Percentiles rank a stretch among this genome's conserved stretches.
phyloP scores from a whole-genome alignment of 2,329 filamentous ascomycete genomes.

The Xylariaceae sp. region DNA sequence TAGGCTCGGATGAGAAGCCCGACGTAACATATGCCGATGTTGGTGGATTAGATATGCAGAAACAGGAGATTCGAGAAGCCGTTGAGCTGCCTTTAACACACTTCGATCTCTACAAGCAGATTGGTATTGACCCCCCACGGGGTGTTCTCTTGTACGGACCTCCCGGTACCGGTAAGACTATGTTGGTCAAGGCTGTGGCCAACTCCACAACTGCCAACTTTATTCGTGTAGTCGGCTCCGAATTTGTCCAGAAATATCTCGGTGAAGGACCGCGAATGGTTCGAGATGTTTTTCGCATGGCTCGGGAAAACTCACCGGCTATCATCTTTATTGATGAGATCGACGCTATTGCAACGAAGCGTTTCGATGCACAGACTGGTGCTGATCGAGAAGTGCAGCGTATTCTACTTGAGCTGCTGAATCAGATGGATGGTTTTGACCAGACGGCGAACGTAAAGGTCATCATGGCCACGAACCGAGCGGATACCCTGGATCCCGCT shows the following conservation, averaged over 20 bases:
- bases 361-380: constrained; percentile 98
- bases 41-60: constrained; percentile 98
- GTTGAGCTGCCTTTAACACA: constrained; percentile 96
- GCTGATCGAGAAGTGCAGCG: constrained; percentile 98
- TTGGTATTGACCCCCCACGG: constrained; percentile 96
- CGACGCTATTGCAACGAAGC: constrained; percentile 97
- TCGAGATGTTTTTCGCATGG: constrained; percentile 98
- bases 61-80: constrained; percentile 98
- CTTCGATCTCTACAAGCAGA: constrained; percentile 98
- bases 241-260: constrained; percentile 98
- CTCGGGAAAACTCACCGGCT: constrained; percentile 93
- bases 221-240: constrained; percentile 96
- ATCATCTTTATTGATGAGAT: constrained; percentile 99
- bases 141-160: constrained; percentile 96
- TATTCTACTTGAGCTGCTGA: constrained; percentile 94
- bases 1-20: constrained; percentile 94
- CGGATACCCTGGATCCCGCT: constrained; percentile 94
- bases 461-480: constrained; percentile 99
- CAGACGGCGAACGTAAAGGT: constrained; percentile 99
- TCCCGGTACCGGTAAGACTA: constrained; percentile 87
- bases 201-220: constrained; percentile 98
- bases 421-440: constrained; percentile 99
- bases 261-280: constrained; percentile 99
- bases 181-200: constrained; percentile 95
- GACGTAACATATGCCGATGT: constrained; percentile 98